Conservation (phyloP, 345 rosid species). For the Hevea brasiliensis region DNA sequence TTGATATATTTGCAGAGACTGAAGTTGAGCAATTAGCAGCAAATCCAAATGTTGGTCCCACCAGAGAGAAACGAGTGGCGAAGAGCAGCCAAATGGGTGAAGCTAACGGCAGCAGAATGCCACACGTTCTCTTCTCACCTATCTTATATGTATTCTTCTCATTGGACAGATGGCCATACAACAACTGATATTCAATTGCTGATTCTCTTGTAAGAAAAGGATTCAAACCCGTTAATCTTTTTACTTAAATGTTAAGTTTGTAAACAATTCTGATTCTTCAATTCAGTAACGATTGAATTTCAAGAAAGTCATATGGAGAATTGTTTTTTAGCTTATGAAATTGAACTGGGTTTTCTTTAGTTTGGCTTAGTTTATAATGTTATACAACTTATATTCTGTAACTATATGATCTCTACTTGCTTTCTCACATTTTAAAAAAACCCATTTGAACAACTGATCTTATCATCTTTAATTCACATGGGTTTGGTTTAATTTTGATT, state of each 20-base stretch:
- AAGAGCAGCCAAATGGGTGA: constrained; percentile 34
- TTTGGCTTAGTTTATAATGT: not conserved
- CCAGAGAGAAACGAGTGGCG: constrained; percentile 40
- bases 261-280: not conserved
- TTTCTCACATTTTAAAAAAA: not conserved
- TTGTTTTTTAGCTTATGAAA: not conserved
- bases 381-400: too few species aligned
- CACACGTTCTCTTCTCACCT: constrained; percentile 52
- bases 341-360: not conserved
- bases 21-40: not conserved
- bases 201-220: constrained; percentile 20
- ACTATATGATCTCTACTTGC: not conserved
- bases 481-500: not conserved
- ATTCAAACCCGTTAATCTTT: not conserved
- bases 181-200: too few species aligned
- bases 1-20: not conserved
- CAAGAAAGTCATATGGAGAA: not conserved
- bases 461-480: not conserved
- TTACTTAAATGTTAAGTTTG: not conserved
- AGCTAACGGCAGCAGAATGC: constrained; percentile 45
- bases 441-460: not conserved
- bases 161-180: not conserved
- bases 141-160: constrained; percentile 23
- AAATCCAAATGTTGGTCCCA: constrained; percentile 34
- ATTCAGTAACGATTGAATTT: constrained; percentile 4